Evolutionary conservation across 139 green algal species (phyloP), one percentile per base, ranked within the genome.

Genomic region (Pycnococcus provasolii): DNA sequence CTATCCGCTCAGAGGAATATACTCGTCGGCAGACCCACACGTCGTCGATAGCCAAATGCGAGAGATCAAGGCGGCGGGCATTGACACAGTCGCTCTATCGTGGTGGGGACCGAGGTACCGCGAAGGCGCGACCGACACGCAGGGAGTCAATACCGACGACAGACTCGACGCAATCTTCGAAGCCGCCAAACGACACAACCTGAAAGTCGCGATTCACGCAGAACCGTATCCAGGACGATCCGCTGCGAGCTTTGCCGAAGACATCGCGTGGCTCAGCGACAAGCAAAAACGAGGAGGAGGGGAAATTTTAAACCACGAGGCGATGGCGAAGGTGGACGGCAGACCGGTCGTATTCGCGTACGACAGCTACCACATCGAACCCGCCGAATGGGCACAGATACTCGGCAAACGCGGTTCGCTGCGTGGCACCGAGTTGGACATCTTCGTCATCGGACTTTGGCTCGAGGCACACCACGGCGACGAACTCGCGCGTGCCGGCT

Each of bases 31-130:
- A n/a, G 55, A 70, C 59, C 39, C 52, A 2, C 68, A 59, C 13
- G 50, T 65, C n/a, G 66, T 84, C 1, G 13, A 37, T 7, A 45
- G 62, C 3, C 79, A 84, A 45, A 48, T 78, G 42, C 1, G 59
- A 13, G 68, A 84, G 58, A 60, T 82, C 62, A 7, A 60, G 2
- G 41, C 45, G 40, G 60, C 71, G 45, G 73, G 73, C 41, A 59
- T 81, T 0, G 74, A 58, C n/a, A 67, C 76, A 3, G 46, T 83
- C 47, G 77, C 73, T 2, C 58, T 71, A 1, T 75, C 62, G 4
- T 84, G 79, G 79, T 84, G 79, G 79, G 79, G 79, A 7, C 79
- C 75, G 15, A 7, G 8, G 1, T 78, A 64, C 63, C 73, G 79
- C 2, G 1, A 66, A 13, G 79, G 72, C 58, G 74, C 41, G 9